A percentile compares a stretch with the other conserved stretches of the same genome.
These are phyloP conservation scores for Blastobotrys robertii DNA, from an alignment of 805 yeast genomes.

Conservation along the genomic window DNA sequence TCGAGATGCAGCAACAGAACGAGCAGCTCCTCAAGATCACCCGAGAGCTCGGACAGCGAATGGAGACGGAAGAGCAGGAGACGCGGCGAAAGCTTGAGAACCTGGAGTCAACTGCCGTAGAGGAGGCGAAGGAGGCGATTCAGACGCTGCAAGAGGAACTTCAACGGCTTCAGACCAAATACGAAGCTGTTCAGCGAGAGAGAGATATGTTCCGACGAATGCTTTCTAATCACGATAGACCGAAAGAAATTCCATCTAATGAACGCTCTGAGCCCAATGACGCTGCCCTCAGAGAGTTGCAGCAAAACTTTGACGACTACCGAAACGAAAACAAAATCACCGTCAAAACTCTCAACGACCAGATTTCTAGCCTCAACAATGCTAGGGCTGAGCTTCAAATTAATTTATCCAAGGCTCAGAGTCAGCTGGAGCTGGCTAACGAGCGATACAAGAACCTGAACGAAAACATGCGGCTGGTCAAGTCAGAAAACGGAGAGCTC, in stretches of 20 bases:
- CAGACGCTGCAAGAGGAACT: constrained; percentile 26
- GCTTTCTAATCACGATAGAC: constrained; percentile 10
- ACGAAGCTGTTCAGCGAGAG: constrained; percentile 50
- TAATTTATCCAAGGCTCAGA: constrained; percentile 43
- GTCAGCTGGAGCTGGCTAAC: constrained; percentile 43
- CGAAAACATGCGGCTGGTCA: constrained; percentile 32
- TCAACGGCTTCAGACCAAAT: constrained; percentile 39
- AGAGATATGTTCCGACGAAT: constrained; percentile 52
- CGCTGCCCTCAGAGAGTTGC: constrained; percentile 24
- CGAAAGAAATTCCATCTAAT: neutral
- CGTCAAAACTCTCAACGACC: constrained; percentile 39
- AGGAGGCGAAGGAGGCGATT: constrained; percentile 28
- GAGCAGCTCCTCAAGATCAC: constrained; percentile 59
- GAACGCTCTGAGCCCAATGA: constrained; percentile 15
- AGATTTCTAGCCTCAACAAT: constrained; percentile 31
- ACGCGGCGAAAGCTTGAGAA: constrained; percentile 16
- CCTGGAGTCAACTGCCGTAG: constrained; percentile 25
- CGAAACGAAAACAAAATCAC: constrained; percentile 35
- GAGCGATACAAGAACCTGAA: constrained; percentile 40
- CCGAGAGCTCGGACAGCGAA: constrained; percentile 58
- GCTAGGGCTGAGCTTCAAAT: constrained; percentile 41
- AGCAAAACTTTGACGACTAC: constrained; percentile 29
- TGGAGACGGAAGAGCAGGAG: constrained; percentile 51
- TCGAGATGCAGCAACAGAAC: constrained; percentile 65
- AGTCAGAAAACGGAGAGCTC: constrained; percentile 38